Base-by-base conservation (phyloP, 768 basidiomycete genomes). In the Amanita pseudoporphyria region DNA sequence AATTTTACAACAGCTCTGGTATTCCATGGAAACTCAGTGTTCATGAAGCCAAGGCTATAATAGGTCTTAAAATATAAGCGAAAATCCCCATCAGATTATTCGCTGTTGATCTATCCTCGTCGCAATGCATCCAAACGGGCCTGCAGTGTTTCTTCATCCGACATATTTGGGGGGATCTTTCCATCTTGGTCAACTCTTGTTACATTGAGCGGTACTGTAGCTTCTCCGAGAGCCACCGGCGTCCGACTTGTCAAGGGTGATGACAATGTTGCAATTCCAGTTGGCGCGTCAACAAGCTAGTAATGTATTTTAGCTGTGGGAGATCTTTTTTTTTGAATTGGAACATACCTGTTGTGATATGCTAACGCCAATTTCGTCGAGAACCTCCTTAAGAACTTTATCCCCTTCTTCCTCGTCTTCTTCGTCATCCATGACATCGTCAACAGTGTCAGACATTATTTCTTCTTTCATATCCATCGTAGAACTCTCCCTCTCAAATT, bases 381-480 rank as follows among this genome's bases (percentile, higher is more conserved):
- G 70, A 43, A 99, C 95, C 66, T 98, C 83, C 61, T 86, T 92
- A 57, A 99, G 65, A 54, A 99, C 94, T 72, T 88, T 87, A 62
- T 98, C 94, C 12, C 93, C 83, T 61, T 97, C 96, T 57, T 97
- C 96, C 66, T 98, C 95, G 45, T 95, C 95, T 59, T 94, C 94
- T 68, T 92, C 93, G 28, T 87, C 84, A 55, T 94, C 90, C 86
- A 97, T 95, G 43, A 87, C 94, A 58, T 97, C 95, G 66, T 98
- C 96, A 13, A 98, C 87, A 12, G 92, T 87, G 53, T 98, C 96
- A 18, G 88, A 90, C 96, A 97, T 99, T 89, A 98, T 97, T 64
- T 96, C 95, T 68, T 97, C 96, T 65, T 97, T 99, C 96, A 99
- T 98, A 67, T 99, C 96, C 96, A 99, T 99, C 68, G 84, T 91